phyloP scores from a whole-genome alignment of 495 filamentous ascomycete species.

The Parathielavia hyrcaniae region DNA sequence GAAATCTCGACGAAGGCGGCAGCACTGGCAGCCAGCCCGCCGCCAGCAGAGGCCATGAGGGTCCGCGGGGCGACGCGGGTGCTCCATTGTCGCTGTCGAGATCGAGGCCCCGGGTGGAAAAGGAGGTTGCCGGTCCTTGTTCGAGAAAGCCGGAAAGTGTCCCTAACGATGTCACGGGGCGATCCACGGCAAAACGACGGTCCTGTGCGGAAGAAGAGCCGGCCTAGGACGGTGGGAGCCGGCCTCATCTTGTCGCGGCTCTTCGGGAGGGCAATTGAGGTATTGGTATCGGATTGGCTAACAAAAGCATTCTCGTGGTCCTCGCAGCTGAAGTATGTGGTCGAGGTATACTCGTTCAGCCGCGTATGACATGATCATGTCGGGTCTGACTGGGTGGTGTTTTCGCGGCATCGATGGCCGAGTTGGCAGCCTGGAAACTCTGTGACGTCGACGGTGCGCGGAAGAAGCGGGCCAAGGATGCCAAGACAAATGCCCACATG shows the following conservation, averaged over 20 bases:
- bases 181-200: slow-evolving; percentile 5
- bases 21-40: slow-evolving; percentile 33
- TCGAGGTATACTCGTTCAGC: background rate
- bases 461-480: slow-evolving; percentile 6
- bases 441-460: slow-evolving; percentile 15
- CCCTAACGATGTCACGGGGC: background rate
- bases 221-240: slow-evolving; percentile 22
- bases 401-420: slow-evolving; percentile 5
- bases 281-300: background rate
- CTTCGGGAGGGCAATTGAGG: slow-evolving; percentile 1
- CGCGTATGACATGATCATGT: slow-evolving; percentile 16
- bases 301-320: slow-evolving; percentile 18
- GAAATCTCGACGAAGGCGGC: slow-evolving; percentile 66
- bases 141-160: background rate
- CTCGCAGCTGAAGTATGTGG: background rate
- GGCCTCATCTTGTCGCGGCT: slow-evolving; percentile 29
- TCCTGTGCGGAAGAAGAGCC: slow-evolving; percentile 25
- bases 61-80: slow-evolving; percentile 5
- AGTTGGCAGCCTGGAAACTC: background rate
- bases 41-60: slow-evolving; percentile 42
- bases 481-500: background rate
- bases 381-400: background rate
- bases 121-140: slow-evolving; percentile 1
- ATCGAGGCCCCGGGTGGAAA: slow-evolving; percentile 1
- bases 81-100: slow-evolving; percentile 20